Base-by-base conservation (phyloP, 352 stramenopile species). In the Plasmopara viticola region DNA sequence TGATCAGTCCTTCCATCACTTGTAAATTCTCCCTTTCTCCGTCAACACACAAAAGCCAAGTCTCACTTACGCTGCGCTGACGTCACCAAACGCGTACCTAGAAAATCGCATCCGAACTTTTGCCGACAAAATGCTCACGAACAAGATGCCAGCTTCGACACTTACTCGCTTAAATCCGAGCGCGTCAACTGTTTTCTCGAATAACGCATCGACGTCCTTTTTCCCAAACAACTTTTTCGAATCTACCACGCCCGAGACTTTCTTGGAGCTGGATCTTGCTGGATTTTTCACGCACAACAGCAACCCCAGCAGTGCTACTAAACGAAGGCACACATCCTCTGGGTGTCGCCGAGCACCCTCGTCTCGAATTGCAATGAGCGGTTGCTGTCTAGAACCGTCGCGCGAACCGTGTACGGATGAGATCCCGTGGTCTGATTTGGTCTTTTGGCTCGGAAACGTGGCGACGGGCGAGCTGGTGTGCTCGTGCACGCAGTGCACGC, bases 381-480 rank as follows among this genome's bases (percentile, higher is more conserved):
- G 13, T 33, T 60, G 55, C 37, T 60, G 33, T 35, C 37, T 80
- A n/a, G 72, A 83, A 49, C 72, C 74, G 34, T 77, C 64, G 18
- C 61, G 54, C 10, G 74, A 85, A 58, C 70, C 72, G 9, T 80
- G 69, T 52, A 72, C 64, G 0, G 74, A 70, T 43, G 74, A 81
- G 29, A 83, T 85, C 35, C 70, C 74, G 35, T 83, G 61, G 58
- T 53, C 53, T 14, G 72, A 85, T 34, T 56, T 83, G 20, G 67
- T 85, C 8, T 85, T 85, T 43, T 85, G 74, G 72, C 53, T 85
- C 14, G 74, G 71, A 13, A 68, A 83, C 48, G 40, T 46, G 15
- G 62, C 57, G 31, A 85, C 74, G 5, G 72, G 72, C 31, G 52
- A 79, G 53, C 69, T 83, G 10, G 53, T 68, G 18, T 85, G 70